Evolutionary conservation across 1,139 yeast species (phyloP), one percentile per base, ranked within the genome.

Genomic region (Hyphopichia burtonii): DNA sequence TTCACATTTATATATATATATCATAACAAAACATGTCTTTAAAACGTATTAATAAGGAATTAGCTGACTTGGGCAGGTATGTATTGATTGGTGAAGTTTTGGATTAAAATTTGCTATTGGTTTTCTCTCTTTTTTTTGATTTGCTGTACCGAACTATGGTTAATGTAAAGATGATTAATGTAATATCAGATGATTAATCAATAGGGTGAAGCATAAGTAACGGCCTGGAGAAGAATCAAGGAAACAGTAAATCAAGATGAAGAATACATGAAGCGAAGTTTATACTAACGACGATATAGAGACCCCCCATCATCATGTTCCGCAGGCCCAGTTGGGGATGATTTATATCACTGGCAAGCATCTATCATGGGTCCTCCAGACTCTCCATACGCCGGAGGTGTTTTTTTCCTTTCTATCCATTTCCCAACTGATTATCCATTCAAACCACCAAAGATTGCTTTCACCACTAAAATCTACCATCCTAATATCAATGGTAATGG

Each of bases 271-370:
- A n/a, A n/a, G n/a, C n/a, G n/a, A n/a, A n/a, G n/a, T n/a, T n/a
- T n/a, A n/a, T n/a, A n/a, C n/a, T n/a, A n/a, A n/a, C n/a, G n/a
- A n/a, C n/a, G 34, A 33, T 46, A 38, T 48, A 88, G 96, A 79
- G 99, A 93, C 66, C 99, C 99, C 52, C 99, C 99, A 60, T 88
- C 98, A 46, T 90, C 97, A 40, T 94, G 99, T 71, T 90, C 98
- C 34, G 99, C 99, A 10, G 99, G 99, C 40, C 99, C 99, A 58
- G 95, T 89, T 40, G 97, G 97, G 43, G 98, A 93, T 59, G 96
- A 89, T 63, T 76, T 89, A 63, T 89, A 84, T 73, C 96, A 88
- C 76, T 89, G 96, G 96, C 96, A 89, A 70, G 96, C 96, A 38
- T 88, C 96, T 44, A 89, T 89, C 65, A 86, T 89, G 93, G 96